Conservation (phyloP, 2,329 filamentous ascomycete genomes). For the Aspergillus tubingensis region DNA sequence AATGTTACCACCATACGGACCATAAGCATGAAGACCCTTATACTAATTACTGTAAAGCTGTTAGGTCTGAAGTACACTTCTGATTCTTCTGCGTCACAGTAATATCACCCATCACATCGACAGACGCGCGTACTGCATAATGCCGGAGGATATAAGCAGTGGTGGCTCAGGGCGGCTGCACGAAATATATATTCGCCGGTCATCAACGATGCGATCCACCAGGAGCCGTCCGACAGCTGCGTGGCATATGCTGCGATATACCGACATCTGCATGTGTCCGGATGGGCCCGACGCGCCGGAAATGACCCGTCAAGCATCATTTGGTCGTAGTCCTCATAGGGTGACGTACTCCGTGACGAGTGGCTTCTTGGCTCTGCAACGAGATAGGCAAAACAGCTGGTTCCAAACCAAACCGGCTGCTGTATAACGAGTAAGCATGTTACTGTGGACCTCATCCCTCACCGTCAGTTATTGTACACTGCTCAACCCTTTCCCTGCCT, state of each 20-base stretch:
- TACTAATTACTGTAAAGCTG: too few relatives aligned
- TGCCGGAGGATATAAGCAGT: background rate
- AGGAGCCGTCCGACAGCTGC: background rate
- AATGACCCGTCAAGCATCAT: conserved; percentile 6
- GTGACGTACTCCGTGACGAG: conserved; percentile 10
- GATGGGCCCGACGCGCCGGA: background rate
- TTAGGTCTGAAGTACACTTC: too few relatives aligned
- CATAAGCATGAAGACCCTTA: too few relatives aligned
- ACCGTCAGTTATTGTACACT: background rate
- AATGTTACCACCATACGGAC: too few relatives aligned
- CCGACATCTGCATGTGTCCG: background rate
- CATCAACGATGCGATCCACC: background rate
- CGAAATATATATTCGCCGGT: background rate
- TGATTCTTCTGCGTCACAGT: too few relatives aligned
- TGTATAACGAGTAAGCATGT: background rate
- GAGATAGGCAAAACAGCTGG: background rate
- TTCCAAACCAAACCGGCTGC: background rate
- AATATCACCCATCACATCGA: background rate
- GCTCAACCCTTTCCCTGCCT: background rate
- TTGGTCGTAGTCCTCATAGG: background rate
- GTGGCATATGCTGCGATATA: background rate
- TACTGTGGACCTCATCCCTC: too few relatives aligned
- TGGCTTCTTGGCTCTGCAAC: conserved; percentile 5
- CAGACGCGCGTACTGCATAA: background rate
- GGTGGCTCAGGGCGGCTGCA: background rate